phyloP scores from a whole-genome alignment of 768 basidiomycete genomes.

The Lactarius pseudohatsudake region DNA sequence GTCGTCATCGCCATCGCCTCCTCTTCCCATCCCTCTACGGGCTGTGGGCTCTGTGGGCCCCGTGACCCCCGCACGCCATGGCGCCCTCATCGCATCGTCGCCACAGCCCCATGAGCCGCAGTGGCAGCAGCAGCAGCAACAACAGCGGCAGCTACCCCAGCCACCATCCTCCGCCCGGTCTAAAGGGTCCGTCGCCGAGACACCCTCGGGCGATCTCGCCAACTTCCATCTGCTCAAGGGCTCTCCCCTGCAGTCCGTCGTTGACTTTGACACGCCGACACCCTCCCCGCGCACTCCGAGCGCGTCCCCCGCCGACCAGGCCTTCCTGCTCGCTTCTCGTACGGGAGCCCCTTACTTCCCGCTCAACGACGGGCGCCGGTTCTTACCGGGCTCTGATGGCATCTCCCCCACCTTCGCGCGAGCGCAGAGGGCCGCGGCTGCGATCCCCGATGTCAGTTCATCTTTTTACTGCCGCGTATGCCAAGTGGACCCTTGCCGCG shows the following conservation, averaged over 20 bases:
- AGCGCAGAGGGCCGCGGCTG: constrained; percentile 10
- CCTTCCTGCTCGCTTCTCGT: constrained; percentile 1
- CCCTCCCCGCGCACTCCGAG: constrained; percentile 28
- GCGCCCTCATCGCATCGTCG: not conserved
- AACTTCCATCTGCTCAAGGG: constrained; percentile 29
- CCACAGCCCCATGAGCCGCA: not conserved
- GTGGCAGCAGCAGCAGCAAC: not conserved
- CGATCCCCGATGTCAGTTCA: not conserved
- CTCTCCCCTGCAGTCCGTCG: constrained; percentile 26
- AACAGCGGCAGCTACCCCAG: not conserved
- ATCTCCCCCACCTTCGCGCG: constrained; percentile 19
- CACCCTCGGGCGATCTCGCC: constrained; percentile 30
- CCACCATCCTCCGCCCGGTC: constrained; percentile 23
- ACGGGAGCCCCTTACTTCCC: constrained; percentile 1
- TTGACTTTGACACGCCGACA: constrained; percentile 26
- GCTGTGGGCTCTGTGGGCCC: constrained; percentile 6
- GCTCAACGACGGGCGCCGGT: constrained; percentile 4
- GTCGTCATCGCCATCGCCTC: not conserved
- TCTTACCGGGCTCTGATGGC: constrained; percentile 9
- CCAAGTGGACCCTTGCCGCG: constrained; percentile 24
- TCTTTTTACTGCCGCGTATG: constrained; percentile 27
- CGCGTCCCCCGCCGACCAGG: constrained; percentile 22
- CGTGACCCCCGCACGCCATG: constrained; percentile 15
- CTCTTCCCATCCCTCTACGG: not conserved
- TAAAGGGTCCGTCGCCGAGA: constrained; percentile 28